Percentiles rank a stretch among this genome's conserved stretches.
Conservation (phyloP, 2,329 filamentous ascomycete species). For the Cercospora zeae-maydis region DNA sequence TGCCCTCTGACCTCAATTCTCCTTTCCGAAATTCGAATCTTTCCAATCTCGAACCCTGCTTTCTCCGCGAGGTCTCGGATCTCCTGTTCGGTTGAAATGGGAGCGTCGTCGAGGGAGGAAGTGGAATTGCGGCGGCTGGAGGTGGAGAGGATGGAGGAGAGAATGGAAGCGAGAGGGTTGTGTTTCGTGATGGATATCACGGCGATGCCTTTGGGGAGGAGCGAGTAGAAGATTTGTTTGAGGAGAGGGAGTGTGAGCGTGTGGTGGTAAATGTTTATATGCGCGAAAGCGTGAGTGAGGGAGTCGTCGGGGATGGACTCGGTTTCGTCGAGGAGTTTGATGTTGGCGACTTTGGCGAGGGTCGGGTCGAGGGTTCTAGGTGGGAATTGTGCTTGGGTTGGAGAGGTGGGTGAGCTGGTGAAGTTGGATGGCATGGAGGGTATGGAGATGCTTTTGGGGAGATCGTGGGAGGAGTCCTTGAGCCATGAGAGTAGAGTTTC, state of each 20-base stretch:
- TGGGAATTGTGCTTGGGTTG: not conserved
- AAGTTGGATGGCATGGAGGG: not conserved
- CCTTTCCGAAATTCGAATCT: conserved; percentile 6
- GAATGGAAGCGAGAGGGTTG: not conserved
- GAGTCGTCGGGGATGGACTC: not conserved
- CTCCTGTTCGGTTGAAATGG: not conserved
- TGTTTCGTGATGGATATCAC: conserved; percentile 11
- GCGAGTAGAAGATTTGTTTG: conserved; percentile 12
- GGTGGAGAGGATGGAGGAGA: not conserved
- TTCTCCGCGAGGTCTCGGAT: not conserved
- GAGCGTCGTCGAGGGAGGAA: not conserved
- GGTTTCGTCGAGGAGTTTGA: not conserved
- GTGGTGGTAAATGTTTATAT: conserved; percentile 7
- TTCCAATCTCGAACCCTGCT: conserved; percentile 9
- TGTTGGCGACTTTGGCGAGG: conserved; percentile 8
- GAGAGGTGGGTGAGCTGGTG: not conserved
- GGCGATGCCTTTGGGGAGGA: conserved; percentile 11
- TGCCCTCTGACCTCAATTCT: conserved; percentile 6
- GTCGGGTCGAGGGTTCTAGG: not conserved
- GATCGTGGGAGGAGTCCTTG: conserved; percentile 3
- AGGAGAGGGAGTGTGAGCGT: not conserved
- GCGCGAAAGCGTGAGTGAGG: conserved; percentile 16
- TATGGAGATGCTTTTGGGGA: conserved; percentile 3
- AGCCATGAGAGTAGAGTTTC: conserved; percentile 13
- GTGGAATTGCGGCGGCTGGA: not conserved